Evolutionary conservation across 768 basidiomycete species (phyloP).

Genomic region (Chalciporus pseudorubinellus): DNA sequence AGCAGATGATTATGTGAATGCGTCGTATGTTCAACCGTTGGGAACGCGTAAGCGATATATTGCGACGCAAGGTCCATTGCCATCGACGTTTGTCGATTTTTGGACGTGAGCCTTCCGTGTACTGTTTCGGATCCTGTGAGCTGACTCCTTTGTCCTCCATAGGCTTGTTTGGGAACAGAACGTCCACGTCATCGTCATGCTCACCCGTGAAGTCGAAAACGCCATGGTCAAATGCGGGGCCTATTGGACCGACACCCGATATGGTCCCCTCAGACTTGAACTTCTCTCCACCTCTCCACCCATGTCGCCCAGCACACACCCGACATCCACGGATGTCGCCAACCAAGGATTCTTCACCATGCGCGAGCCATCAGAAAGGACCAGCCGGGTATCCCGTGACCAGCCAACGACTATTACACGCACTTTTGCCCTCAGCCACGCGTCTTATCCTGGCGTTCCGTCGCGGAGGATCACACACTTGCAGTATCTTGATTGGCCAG

Average conservation of each 20-base stretch:
- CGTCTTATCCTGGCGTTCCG: slow-evolving; percentile 53
- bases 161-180: slow-evolving; percentile 94
- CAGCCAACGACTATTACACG: slow-evolving; percentile 46
- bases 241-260: slow-evolving; percentile 76
- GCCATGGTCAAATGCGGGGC: slow-evolving; percentile 85
- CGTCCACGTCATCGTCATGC: slow-evolving; percentile 94
- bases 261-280: slow-evolving; percentile 69
- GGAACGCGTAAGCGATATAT: slow-evolving; percentile 84
- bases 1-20: slow-evolving; percentile 91
- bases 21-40: slow-evolving; percentile 86
- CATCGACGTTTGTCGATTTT: slow-evolving; percentile 87
- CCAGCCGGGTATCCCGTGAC: slow-evolving; percentile 8
- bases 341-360: slow-evolving; percentile 38
- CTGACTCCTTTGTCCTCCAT: slow-evolving; percentile 9
- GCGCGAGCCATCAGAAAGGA: slow-evolving; percentile 19
- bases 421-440: slow-evolving; percentile 67
- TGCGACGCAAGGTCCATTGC: slow-evolving; percentile 93
- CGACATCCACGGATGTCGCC: slow-evolving; percentile 35
- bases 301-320: slow-evolving; percentile 12
- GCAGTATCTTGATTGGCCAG: slow-evolving; percentile 95
- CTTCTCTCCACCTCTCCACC: slow-evolving; percentile 45
- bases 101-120: slow-evolving; percentile 71
- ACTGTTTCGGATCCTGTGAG: neutral
- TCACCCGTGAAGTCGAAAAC: slow-evolving; percentile 89
- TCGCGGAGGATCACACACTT: slow-evolving; percentile 77